Conservation (phyloP, 192 early-diverging fungal species). For the Coemansia pectinata region DNA sequence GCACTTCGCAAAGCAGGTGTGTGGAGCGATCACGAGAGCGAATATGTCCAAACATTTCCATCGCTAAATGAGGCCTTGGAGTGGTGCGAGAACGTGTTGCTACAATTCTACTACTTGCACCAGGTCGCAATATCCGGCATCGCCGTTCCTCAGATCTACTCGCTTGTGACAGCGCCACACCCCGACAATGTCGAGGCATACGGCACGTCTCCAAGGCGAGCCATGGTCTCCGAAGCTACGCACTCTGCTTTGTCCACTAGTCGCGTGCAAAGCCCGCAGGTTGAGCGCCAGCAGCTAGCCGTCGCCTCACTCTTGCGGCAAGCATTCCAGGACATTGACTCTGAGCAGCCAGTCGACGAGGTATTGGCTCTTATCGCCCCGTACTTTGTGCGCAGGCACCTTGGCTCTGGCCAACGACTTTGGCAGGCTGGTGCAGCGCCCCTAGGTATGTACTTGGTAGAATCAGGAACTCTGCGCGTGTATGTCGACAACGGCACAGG, state of each 20-base stretch:
- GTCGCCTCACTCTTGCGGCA: conserved; percentile 61
- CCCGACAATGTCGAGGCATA: conserved; percentile 28
- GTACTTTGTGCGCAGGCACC: conserved; percentile 65
- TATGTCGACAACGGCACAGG: conserved; percentile 47
- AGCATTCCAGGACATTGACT: conserved; percentile 65
- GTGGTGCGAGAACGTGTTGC: conserved; percentile 89
- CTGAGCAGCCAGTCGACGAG: conserved; percentile 52
- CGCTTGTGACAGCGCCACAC: conserved; percentile 36
- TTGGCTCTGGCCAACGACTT: conserved; percentile 59
- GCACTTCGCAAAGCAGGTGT: conserved; percentile 67
- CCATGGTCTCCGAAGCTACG: conserved; percentile 44
- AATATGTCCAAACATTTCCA: conserved; percentile 73
- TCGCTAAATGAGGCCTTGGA: conserved; percentile 88
- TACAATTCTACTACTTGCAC: conserved; percentile 73
- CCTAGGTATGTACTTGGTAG: conserved; percentile 72
- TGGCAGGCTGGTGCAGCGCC: conserved; percentile 66
- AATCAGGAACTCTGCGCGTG: conserved; percentile 70
- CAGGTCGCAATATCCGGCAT: conserved; percentile 40
- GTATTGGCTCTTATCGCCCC: conserved; percentile 61
- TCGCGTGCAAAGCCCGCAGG: conserved; percentile 3
- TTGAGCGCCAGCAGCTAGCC: conserved; percentile 16
- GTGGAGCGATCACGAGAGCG: conserved; percentile 59
- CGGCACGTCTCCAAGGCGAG: conserved; percentile 43
- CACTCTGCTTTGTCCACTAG: conserved; percentile 39
- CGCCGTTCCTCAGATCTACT: conserved; percentile 31